phyloP scores from a whole-genome alignment of 2,329 filamentous ascomycete genomes.

The Hirsutella rhossiliensis region DNA sequence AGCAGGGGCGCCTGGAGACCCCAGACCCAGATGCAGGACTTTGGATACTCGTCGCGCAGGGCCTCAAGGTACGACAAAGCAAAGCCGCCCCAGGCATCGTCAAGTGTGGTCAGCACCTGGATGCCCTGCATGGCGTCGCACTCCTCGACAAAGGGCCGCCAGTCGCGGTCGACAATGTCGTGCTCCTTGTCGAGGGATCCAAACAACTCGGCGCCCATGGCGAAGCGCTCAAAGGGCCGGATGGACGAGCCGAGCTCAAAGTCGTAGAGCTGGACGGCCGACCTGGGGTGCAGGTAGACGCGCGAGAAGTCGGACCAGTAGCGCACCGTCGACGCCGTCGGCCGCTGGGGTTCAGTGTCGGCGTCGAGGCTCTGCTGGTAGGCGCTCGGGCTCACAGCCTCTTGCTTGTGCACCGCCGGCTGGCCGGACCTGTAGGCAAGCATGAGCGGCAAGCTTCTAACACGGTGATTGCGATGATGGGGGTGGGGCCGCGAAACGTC shows the following conservation, averaged over 20 bases:
- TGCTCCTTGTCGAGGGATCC: slow-evolving; percentile 61
- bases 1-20: slow-evolving; percentile 54
- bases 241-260: slow-evolving; percentile 72
- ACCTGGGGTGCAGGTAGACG: slow-evolving; percentile 83
- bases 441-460: too few relatives aligned
- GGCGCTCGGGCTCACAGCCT: slow-evolving; percentile 53
- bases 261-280: slow-evolving; percentile 76
- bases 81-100: slow-evolving; percentile 77
- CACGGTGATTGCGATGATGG: too few relatives aligned
- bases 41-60: slow-evolving; percentile 82
- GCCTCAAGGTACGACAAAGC: slow-evolving; percentile 61
- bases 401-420: slow-evolving; percentile 55
- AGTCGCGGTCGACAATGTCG: slow-evolving; percentile 81
- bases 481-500: too few relatives aligned
- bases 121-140: slow-evolving; percentile 86
- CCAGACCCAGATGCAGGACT: slow-evolving; percentile 79
- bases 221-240: slow-evolving; percentile 83
- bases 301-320: slow-evolving; percentile 97
- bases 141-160: slow-evolving; percentile 81
- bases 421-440: slow-evolving; percentile 46
- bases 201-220: slow-evolving; percentile 71
- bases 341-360: slow-evolving; percentile 51
- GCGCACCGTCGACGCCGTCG: slow-evolving; percentile 62
- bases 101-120: slow-evolving; percentile 59
- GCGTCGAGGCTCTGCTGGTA: slow-evolving; percentile 74